These are phyloP conservation scores for Domatiomyces globalis DNA, from an alignment of 2,329 filamentous ascomycete genomes.

Conservation along the genomic window DNA sequence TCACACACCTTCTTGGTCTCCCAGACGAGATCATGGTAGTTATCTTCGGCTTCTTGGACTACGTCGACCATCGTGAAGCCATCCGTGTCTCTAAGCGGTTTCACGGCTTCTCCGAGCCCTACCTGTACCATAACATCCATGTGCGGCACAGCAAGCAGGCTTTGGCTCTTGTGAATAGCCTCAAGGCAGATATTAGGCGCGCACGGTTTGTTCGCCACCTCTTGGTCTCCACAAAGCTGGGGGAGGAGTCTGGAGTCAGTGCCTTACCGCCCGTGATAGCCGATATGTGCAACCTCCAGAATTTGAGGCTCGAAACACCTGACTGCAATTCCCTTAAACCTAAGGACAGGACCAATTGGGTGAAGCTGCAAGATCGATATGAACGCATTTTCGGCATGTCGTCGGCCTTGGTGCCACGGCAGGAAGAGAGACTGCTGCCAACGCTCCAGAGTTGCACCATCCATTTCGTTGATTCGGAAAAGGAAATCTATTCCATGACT, in stretches of 20 bases:
- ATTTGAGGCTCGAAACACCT: conserved; percentile 15
- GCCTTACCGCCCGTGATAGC: conserved; percentile 11
- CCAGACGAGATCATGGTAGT: conserved; percentile 16
- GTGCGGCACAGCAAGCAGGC: conserved; percentile 12
- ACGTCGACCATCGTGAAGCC: conserved; percentile 6
- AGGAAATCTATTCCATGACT: conserved; percentile 16
- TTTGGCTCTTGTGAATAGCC: conserved; percentile 6
- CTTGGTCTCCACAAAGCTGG: conserved; percentile 17
- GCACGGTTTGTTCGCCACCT: conserved; percentile 13
- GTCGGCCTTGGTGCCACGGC: conserved; percentile 10
- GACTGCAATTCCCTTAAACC: conserved; percentile 17
- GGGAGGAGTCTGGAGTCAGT: conserved; percentile 14
- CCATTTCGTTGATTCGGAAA: conserved; percentile 17
- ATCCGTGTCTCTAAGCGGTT: conserved; percentile 13
- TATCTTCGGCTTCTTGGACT: conserved; percentile 14
- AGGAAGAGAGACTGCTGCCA: conserved; percentile 10
- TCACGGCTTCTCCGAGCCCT: conserved; percentile 13
- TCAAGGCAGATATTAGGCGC: conserved; percentile 11
- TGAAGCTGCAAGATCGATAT: conserved; percentile 16
- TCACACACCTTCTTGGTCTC: conserved; percentile 10
- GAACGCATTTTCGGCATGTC: conserved; percentile 15
- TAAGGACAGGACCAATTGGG: conserved; percentile 14
- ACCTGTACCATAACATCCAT: conserved; percentile 14
- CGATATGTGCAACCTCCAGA: conserved; percentile 15
- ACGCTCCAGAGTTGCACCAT: conserved; percentile 13